Evolutionary conservation across 2,329 filamentous ascomycete genomes (phyloP).

Genomic region (Cladosporium halotolerans): DNA sequence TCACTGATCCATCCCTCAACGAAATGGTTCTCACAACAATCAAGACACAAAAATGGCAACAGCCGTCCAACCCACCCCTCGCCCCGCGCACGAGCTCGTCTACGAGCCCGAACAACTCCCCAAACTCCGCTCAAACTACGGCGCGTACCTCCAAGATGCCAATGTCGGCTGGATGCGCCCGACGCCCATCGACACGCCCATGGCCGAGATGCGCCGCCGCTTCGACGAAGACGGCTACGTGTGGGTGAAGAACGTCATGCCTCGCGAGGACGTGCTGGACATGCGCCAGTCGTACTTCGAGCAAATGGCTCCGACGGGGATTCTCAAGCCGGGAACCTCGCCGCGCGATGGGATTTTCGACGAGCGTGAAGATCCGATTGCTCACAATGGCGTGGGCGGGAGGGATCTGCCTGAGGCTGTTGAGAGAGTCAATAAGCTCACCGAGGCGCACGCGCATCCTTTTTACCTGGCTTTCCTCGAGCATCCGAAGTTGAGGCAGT

Average conservation of each 20-base stretch:
- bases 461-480: conserved; percentile 32
- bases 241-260: conserved; percentile 38
- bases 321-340: conserved; percentile 34
- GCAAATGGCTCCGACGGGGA: conserved; percentile 33
- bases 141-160: conserved; percentile 20
- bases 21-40: background rate
- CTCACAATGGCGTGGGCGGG: conserved; percentile 22
- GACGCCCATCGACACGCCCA: conserved; percentile 31
- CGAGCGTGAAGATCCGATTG: conserved; percentile 27
- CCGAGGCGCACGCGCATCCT: conserved; percentile 30
- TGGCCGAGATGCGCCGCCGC: conserved; percentile 35
- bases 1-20: background rate
- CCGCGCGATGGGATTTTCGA: conserved; percentile 40
- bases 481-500: conserved; percentile 30
- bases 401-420: conserved; percentile 25
- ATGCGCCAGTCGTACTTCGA: conserved; percentile 37
- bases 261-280: conserved; percentile 39
- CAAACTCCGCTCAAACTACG: conserved; percentile 26
- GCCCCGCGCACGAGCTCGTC: conserved; percentile 22
- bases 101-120: conserved; percentile 21
- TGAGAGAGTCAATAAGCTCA: conserved; percentile 24
- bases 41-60: conserved; percentile 14
- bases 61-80: conserved; percentile 15
- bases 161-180: conserved; percentile 30
- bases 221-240: conserved; percentile 38